phyloP scores from a whole-genome alignment of 2,329 filamentous ascomycete genomes.

The Calonectria honghensis region DNA sequence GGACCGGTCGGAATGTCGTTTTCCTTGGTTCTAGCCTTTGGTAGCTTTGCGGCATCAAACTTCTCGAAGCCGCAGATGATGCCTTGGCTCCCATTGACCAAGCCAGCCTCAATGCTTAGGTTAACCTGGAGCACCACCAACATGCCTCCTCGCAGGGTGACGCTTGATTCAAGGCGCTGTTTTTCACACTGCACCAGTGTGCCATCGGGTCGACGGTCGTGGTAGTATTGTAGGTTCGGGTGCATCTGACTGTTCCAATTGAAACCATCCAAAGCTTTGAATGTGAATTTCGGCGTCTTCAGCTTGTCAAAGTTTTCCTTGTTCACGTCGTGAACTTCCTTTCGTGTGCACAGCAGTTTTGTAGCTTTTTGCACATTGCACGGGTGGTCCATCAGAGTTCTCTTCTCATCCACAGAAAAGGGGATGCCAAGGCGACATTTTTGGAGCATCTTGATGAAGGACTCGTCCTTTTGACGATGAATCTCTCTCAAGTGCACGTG shows the following conservation, averaged over 20 bases:
- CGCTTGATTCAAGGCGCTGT: slow-evolving; percentile 38
- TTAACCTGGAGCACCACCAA: slow-evolving; percentile 53
- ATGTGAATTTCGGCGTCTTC: slow-evolving; percentile 30
- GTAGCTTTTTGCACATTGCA: slow-evolving; percentile 59
- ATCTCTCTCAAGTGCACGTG: slow-evolving; percentile 73
- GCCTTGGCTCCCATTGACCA: slow-evolving; percentile 55
- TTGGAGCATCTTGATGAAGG: slow-evolving; percentile 74
- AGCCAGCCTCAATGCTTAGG: slow-evolving; percentile 29
- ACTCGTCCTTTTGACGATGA: slow-evolving; percentile 73
- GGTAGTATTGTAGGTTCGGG: slow-evolving; percentile 16
- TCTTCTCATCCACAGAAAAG: slow-evolving; percentile 61
- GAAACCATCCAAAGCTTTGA: slow-evolving; percentile 42
- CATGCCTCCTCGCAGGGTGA: slow-evolving; percentile 45
- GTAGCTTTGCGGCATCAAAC: slow-evolving; percentile 21
- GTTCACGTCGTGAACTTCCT: slow-evolving; percentile 42
- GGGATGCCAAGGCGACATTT: slow-evolving; percentile 69
- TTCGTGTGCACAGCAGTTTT: slow-evolving; percentile 38
- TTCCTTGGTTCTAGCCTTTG: not conserved
- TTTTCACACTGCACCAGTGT: slow-evolving; percentile 39
- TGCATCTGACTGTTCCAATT: not conserved
- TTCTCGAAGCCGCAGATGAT: slow-evolving; percentile 48
- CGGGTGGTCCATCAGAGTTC: slow-evolving; percentile 67
- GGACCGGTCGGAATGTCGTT: not conserved
- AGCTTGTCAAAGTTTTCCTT: slow-evolving; percentile 32
- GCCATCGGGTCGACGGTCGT: slow-evolving; percentile 27